A percentile compares a stretch with the other conserved stretches of the same genome.
phyloP scores from a whole-genome alignment of 2,329 filamentous ascomycete species.

The Cordyceps sp. region DNA sequence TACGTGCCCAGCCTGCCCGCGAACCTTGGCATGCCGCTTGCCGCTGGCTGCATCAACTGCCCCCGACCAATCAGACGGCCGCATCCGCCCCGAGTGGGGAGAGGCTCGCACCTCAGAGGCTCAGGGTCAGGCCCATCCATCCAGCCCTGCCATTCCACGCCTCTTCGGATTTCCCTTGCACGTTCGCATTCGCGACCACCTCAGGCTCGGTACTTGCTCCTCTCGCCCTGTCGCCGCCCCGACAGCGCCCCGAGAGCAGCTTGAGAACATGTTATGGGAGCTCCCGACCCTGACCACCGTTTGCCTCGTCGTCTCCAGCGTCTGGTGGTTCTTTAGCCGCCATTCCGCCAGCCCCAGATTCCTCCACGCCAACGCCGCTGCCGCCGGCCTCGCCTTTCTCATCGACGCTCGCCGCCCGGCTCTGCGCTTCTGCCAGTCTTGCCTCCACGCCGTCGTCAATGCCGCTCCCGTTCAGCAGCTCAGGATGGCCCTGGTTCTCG shows the following conservation, averaged over 20 bases:
- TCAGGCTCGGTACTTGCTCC: constrained; percentile 1
- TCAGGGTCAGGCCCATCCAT: constrained; percentile 4
- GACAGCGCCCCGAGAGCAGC: constrained; percentile 7
- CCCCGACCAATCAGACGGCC: too few relatives aligned
- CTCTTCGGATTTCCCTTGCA: constrained; percentile 1
- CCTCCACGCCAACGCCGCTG: constrained; percentile 10
- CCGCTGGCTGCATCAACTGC: too few relatives aligned
- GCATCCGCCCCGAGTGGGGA: too few relatives aligned
- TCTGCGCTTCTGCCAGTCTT: constrained; percentile 12
- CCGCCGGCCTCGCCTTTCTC: constrained; percentile 15
- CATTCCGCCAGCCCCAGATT: constrained; percentile 13
- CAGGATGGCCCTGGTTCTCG: constrained; percentile 37
- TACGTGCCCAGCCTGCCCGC: too few relatives aligned
- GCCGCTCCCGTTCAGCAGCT: constrained; percentile 29
- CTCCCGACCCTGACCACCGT: constrained; percentile 21
- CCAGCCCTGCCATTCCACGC: neutral
- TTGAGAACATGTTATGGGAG: constrained; percentile 28
- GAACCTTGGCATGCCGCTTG: too few relatives aligned
- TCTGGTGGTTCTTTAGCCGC: constrained; percentile 19
- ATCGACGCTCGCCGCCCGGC: constrained; percentile 14
- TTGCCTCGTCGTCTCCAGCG: constrained; percentile 20
- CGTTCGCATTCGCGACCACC: constrained; percentile 5
- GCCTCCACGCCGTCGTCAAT: constrained; percentile 23
- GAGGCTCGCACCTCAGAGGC: too few relatives aligned
- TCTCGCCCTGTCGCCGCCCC: constrained; percentile 2